phyloP scores from a whole-genome alignment of 495 filamentous ascomycete species.

The Chlorociboria aeruginascens region DNA sequence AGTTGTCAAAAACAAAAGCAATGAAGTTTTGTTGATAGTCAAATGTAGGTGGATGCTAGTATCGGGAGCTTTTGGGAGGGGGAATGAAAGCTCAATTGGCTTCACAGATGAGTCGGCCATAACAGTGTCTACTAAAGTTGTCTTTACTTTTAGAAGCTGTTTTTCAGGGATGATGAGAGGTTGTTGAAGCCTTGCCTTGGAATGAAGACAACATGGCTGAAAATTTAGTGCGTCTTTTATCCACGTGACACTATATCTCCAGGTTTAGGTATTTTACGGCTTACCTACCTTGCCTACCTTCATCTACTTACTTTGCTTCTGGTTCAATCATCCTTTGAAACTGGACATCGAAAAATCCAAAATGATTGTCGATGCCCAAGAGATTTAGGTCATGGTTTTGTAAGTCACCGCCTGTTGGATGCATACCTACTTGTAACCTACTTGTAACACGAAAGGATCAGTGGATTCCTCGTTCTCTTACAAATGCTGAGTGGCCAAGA shows the following conservation, averaged over 20 bases:
- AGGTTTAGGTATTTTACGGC: too few relatives aligned
- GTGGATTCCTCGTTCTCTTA: too few relatives aligned
- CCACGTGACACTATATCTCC: too few relatives aligned
- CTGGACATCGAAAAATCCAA: too few relatives aligned
- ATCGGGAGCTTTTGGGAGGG: slow-evolving; percentile 61
- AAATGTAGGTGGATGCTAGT: slow-evolving; percentile 73
- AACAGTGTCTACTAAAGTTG: not conserved
- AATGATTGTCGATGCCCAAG: too few relatives aligned
- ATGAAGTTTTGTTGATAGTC: slow-evolving; percentile 50
- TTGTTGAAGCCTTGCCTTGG: too few relatives aligned
- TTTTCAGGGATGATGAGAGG: too few relatives aligned
- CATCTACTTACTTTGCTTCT: not conserved
- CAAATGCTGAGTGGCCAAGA: too few relatives aligned
- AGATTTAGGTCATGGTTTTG: too few relatives aligned
- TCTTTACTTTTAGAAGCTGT: not conserved
- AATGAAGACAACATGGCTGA: not conserved
- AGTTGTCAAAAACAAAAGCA: slow-evolving; percentile 67
- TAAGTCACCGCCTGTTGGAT: not conserved
- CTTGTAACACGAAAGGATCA: too few relatives aligned
- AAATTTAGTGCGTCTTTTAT: not conserved
- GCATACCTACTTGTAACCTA: not conserved
- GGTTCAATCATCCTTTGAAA: not conserved
- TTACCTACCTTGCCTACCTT: not conserved
- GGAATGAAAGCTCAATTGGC: slow-evolving; percentile 57
- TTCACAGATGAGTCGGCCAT: not conserved